These are phyloP conservation scores for Aspergillus spinulosporus DNA, from an alignment of 2,329 filamentous ascomycete species.

Conservation along the genomic window DNA sequence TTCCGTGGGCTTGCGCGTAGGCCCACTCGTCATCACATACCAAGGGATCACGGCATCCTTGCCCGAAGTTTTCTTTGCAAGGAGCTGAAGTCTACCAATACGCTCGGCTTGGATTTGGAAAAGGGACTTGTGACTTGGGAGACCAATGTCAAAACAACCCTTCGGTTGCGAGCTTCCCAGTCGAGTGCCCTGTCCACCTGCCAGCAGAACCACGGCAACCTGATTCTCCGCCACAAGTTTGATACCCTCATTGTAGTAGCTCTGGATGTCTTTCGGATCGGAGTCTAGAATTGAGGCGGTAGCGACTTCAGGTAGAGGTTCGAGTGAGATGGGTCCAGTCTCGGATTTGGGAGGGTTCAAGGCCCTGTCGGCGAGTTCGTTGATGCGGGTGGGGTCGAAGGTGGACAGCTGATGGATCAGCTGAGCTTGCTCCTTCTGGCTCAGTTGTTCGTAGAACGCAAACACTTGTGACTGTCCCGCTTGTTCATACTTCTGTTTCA, in stretches of 20 bases:
- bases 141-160: constrained; percentile 94
- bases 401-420: constrained; percentile 78
- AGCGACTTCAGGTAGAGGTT: constrained; percentile 83
- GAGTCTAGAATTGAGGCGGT: constrained; percentile 92
- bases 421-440: constrained; percentile 68
- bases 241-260: constrained; percentile 76
- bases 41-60: constrained; percentile 73
- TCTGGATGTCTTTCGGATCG: constrained; percentile 70
- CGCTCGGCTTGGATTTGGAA: constrained; percentile 98
- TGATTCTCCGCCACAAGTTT: constrained; percentile 67
- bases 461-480: constrained; percentile 81
- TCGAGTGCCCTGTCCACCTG: constrained; percentile 92
- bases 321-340: constrained; percentile 59
- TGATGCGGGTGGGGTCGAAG: constrained; percentile 85
- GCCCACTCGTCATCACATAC: constrained; percentile 99
- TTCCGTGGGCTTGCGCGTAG: constrained; percentile 88
- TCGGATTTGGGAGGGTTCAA: constrained; percentile 70
- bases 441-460: constrained; percentile 81
- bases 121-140: constrained; percentile 90
- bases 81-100: constrained; percentile 78
- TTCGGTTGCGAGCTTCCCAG: constrained; percentile 94
- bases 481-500: constrained; percentile 71
- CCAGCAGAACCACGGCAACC: constrained; percentile 89
- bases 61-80: constrained; percentile 71
- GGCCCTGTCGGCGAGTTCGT: constrained; percentile 78